Evolutionary conservation across 129 eudicot genomes (phyloP).

Genomic region (Lactuca saligna): DNA sequence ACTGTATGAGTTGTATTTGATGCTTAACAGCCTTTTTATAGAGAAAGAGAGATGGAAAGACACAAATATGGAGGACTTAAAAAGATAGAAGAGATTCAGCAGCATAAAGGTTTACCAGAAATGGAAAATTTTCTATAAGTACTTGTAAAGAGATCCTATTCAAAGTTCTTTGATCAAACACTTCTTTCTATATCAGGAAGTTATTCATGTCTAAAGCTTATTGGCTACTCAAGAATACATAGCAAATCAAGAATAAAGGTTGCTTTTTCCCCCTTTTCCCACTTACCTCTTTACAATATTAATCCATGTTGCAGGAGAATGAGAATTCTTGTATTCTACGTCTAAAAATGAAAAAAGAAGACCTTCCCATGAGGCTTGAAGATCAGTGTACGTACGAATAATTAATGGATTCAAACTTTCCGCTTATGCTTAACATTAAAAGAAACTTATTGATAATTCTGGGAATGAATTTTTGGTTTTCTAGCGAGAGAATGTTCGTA

Average conservation of each 20-base stretch:
- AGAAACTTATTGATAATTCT: slow-evolving; percentile 18
- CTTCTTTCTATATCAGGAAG: slow-evolving; percentile 24
- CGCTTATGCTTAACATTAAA: slow-evolving; percentile 20
- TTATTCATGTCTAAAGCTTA: slow-evolving; percentile 30
- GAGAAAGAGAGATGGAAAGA: slow-evolving; percentile 1
- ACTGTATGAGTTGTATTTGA: slow-evolving; percentile 33
- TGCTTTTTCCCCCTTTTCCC: slow-evolving; percentile 16
- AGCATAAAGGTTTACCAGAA: slow-evolving; percentile 32
- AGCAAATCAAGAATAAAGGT: slow-evolving; percentile 31
- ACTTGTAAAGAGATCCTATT: slow-evolving; percentile 34
- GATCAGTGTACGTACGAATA: slow-evolving; percentile 20
- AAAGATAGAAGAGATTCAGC: slow-evolving; percentile 25
- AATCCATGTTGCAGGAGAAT: slow-evolving; percentile 25
- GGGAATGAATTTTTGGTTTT: not conserved
- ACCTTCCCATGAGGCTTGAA: slow-evolving; percentile 12
- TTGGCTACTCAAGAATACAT: slow-evolving; percentile 35
- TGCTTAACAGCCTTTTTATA: slow-evolving; percentile 27
- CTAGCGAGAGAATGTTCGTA: slow-evolving; percentile 1
- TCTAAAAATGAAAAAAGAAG: not conserved
- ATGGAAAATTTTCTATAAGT: slow-evolving; percentile 25
- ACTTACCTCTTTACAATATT: slow-evolving; percentile 25
- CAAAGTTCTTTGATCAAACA: slow-evolving; percentile 21
- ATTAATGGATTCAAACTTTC: slow-evolving; percentile 20
- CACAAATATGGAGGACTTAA: slow-evolving; percentile 16
- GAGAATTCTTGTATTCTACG: slow-evolving; percentile 9